A percentile compares a stretch with the other conserved stretches of the same genome.
These are phyloP conservation scores for Alternaria consortialis DNA, from an alignment of 2,329 filamentous ascomycete genomes.

Conservation along the genomic window DNA sequence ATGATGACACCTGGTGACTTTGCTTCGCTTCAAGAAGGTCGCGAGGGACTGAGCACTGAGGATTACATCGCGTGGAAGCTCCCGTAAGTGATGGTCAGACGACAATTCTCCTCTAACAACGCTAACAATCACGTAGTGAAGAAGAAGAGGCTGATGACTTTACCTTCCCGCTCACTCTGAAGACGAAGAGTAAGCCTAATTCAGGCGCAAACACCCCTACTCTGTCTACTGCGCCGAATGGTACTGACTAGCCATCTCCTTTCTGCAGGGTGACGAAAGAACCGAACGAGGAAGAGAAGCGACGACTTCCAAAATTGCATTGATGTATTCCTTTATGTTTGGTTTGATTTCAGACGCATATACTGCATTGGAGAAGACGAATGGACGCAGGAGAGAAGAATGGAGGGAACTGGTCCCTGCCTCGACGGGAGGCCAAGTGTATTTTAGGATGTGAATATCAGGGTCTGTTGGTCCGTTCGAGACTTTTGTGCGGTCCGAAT, in stretches of 20 bases:
- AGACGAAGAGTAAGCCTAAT: slow-evolving; percentile 54
- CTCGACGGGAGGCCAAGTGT: slow-evolving; percentile 1
- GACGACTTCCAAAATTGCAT: slow-evolving; percentile 21
- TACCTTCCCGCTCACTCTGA: slow-evolving; percentile 74
- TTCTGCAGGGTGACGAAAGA: slow-evolving; percentile 13
- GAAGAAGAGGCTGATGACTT: slow-evolving; percentile 90
- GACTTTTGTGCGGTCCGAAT: slow-evolving; percentile 5
- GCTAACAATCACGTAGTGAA: slow-evolving; percentile 60
- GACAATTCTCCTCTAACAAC: background rate
- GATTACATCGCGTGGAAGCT: slow-evolving; percentile 99
- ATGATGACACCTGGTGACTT: slow-evolving; percentile 99
- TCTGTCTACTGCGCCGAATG: slow-evolving; percentile 36
- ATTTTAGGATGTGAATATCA: slow-evolving; percentile 18
- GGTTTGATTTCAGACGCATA: slow-evolving; percentile 13
- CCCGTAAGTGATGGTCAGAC: slow-evolving; percentile 72
- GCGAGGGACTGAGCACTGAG: slow-evolving; percentile 91
- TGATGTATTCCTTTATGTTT: slow-evolving; percentile 15
- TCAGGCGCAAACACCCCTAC: slow-evolving; percentile 46
- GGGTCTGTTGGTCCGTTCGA: background rate
- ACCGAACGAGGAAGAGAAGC: slow-evolving; percentile 10
- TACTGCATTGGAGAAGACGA: slow-evolving; percentile 12
- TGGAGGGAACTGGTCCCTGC: background rate
- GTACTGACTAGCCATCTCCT: slow-evolving; percentile 28
- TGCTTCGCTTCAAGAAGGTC: slow-evolving; percentile 92
- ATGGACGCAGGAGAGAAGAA: background rate